A percentile compares a stretch with the other conserved stretches of the same genome.
phyloP scores from a whole-genome alignment of 2,329 filamentous ascomycete species.

The Ascochyta viciae-villosae region DNA sequence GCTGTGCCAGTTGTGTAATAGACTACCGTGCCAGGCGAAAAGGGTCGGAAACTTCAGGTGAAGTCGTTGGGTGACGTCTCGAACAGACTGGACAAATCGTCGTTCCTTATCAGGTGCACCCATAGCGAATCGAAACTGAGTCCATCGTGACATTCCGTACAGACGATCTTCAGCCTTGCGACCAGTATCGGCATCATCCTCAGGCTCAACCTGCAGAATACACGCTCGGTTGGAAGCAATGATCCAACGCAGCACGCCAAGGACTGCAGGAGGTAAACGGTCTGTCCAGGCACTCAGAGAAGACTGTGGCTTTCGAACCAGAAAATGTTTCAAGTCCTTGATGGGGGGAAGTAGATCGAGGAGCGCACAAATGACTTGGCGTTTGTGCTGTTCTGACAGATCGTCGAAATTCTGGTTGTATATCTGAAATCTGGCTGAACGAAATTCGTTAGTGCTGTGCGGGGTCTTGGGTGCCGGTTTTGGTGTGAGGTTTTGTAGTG shows the following conservation, averaged over 20 bases:
- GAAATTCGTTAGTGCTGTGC: conserved; percentile 33
- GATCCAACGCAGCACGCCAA: conserved; percentile 82
- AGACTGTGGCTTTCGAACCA: conserved; percentile 51
- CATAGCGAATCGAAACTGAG: conserved; percentile 88
- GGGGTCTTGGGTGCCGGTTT: background rate
- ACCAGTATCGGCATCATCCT: conserved; percentile 20
- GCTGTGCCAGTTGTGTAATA: conserved; percentile 82
- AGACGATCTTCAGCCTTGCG: conserved; percentile 61
- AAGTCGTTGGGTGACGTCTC: conserved; percentile 51
- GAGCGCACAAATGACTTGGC: conserved; percentile 58
- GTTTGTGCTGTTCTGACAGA: conserved; percentile 56
- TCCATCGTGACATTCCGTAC: conserved; percentile 68
- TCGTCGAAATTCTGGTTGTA: conserved; percentile 67
- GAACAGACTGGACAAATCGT: conserved; percentile 71
- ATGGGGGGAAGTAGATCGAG: conserved; percentile 69
- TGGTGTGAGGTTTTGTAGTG: background rate
- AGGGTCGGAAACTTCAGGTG: conserved; percentile 68
- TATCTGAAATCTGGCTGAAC: conserved; percentile 46
- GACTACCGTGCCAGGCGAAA: conserved; percentile 87
- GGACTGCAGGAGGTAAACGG: conserved; percentile 68
- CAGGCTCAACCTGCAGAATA: conserved; percentile 74
- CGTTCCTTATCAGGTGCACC: conserved; percentile 90
- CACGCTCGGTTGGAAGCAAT: conserved; percentile 88
- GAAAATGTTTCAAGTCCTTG: conserved; percentile 61
- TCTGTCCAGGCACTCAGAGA: conserved; percentile 61